phyloP scores from a whole-genome alignment of 345 rosid genomes.

The Populus ilicifolia region DNA sequence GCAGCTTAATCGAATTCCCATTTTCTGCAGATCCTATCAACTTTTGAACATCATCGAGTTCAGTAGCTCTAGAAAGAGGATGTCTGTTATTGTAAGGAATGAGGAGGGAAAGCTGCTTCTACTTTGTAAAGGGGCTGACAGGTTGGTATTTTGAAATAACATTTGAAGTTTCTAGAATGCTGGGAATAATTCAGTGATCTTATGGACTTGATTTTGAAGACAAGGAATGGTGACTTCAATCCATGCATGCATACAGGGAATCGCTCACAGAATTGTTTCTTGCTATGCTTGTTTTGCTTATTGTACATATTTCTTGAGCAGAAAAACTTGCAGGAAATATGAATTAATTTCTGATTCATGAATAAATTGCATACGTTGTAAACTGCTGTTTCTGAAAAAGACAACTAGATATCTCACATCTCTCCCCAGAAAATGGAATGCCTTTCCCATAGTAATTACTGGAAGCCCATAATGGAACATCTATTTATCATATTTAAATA shows the following conservation, averaged over 20 bases:
- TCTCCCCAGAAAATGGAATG: background rate
- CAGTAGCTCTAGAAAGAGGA: conserved; percentile 72
- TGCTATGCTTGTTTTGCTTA: background rate
- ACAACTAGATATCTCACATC: background rate
- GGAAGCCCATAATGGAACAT: background rate
- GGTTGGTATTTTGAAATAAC: conserved; percentile 45
- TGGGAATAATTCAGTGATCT: background rate
- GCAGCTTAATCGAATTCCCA: background rate
- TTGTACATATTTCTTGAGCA: background rate
- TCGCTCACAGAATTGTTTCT: background rate
- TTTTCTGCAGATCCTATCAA: conserved; percentile 58
- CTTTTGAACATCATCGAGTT: conserved; percentile 75
- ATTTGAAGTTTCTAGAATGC: background rate
- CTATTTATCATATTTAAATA: background rate
- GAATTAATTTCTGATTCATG: background rate
- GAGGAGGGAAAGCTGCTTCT: conserved; percentile 72
- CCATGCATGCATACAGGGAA: background rate
- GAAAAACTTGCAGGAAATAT: background rate
- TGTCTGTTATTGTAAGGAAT: conserved; percentile 79
- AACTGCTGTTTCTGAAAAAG: background rate
- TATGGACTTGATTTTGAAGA: background rate
- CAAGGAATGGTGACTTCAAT: background rate
- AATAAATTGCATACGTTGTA: background rate
- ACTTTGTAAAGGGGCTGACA: conserved; percentile 95
- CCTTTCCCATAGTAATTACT: conserved; percentile 5